A percentile compares a stretch with the other conserved stretches of the same genome.
Conservation (phyloP, 1,139 yeast genomes). For the Wickerhamomyces sp. region DNA sequence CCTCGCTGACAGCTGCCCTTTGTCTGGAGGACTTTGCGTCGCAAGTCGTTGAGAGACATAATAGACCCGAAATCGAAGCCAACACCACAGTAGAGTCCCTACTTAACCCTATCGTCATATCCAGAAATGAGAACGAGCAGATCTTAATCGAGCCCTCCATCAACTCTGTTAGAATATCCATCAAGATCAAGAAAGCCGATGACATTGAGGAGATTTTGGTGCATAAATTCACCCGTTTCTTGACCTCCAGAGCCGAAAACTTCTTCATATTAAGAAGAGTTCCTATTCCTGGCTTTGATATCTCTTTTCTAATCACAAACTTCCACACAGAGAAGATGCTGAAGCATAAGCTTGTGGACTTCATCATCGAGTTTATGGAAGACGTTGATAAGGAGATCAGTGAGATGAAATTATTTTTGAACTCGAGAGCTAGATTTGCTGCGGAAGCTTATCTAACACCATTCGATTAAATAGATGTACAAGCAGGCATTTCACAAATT, state of each 20-base stretch:
- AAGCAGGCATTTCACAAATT: no score
- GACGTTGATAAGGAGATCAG: conserved; percentile 98
- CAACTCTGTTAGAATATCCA: conserved; percentile 83
- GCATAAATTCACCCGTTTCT: conserved; percentile 87
- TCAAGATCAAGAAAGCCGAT: conserved; percentile 94
- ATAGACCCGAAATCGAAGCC: conserved; percentile 94
- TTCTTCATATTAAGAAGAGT: conserved; percentile 88
- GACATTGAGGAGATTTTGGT: conserved; percentile 94
- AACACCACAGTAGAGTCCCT: conserved; percentile 73
- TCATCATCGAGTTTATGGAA: conserved; percentile 97
- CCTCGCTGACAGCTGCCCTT: conserved; percentile 91
- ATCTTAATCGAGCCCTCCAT: conserved; percentile 92
- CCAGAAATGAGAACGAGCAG: conserved; percentile 91
- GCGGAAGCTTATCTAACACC: conserved; percentile 91
- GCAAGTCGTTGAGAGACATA: conserved; percentile 93
- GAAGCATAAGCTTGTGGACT: conserved; percentile 92
- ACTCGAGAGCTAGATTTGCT: conserved; percentile 96
- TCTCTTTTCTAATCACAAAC: conserved; percentile 88
- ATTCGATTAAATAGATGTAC: conserved; percentile 44
- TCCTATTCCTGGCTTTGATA: conserved; percentile 89
- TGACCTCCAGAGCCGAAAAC: conserved; percentile 93
- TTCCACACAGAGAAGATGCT: conserved; percentile 95
- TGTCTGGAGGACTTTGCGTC: conserved; percentile 94
- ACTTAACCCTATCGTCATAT: conserved; percentile 83
- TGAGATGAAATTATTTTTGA: conserved; percentile 94